Base-by-base conservation (phyloP, 441 rosid genomes). In the Pelargonium australe region DNA sequence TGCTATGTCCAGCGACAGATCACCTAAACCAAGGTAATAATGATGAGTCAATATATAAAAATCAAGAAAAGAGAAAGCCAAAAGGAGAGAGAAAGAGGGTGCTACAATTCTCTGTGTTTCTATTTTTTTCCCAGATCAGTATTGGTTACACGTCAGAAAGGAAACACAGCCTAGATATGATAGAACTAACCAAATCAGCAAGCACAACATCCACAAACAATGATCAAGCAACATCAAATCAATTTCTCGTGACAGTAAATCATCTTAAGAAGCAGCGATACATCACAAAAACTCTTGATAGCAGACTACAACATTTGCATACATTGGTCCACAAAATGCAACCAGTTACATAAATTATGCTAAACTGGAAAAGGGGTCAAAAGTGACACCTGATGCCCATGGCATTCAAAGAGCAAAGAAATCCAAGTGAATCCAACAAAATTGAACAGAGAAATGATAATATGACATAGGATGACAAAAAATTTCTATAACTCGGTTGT, bases 1-100 rank as follows among this genome's bases (percentile, higher is more conserved):
- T 67, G 68, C 77, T 76, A 72, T 37, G 73, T 68, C 60, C 71
- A 71, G 79, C 75, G 66, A 51, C 62, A 44, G 20, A 71, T 31
- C 57, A 16, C 82, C 80, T 74, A 62, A 31, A 73, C 62, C 76
- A 71, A 45, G 37, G 67, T 51, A n/a, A 63, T 2, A 72, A 13
- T 37, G 64, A 64, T 8, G 23, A 40, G 10, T 7, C 61, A 47
- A 44, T 16, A 40, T 13, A 20, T 11, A 63, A 58, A 63, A 34
- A 66, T 31, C 28, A 57, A 57, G 2, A 6, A 57, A 57, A n/a
- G 61, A 55, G 16, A 16, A 45, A 9, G 51, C 64, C 8, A 12
- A 20, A 41, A 68, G n/a, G 4, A n/a, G 49, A 70, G 10, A 28
- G 51, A 6, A 37, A 4, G 40, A 25, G 65, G 31, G 63, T 19